Conservation (phyloP, 2,329 filamentous ascomycete genomes). For the Neofusicoccum sp. region DNA sequence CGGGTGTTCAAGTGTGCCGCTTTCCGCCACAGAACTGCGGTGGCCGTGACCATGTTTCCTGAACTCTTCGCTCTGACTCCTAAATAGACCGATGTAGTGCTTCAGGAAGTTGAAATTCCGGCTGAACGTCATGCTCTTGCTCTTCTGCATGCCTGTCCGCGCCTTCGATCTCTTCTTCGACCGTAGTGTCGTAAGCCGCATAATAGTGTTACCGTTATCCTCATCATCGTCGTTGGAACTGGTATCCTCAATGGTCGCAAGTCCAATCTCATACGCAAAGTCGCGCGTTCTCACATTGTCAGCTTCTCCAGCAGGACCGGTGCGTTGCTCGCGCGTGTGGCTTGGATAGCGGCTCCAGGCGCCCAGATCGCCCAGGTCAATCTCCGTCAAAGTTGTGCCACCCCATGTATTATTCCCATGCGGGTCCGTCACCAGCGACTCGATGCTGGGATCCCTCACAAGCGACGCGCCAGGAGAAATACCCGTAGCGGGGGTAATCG, state of each 20-base stretch:
- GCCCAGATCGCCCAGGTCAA: constrained; percentile 23
- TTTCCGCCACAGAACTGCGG: constrained; percentile 42
- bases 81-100: constrained; percentile 47
- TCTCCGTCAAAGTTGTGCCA: background rate
- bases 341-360: constrained; percentile 49
- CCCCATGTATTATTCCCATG: background rate
- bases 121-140: constrained; percentile 42
- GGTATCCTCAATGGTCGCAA: constrained; percentile 25
- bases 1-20: constrained; percentile 45
- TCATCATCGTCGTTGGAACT: constrained; percentile 28
- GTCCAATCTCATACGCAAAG: constrained; percentile 38
- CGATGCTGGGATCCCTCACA: background rate
- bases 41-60: constrained; percentile 43
- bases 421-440: background rate
- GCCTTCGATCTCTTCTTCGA: constrained; percentile 14
- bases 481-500: background rate
- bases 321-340: constrained; percentile 43
- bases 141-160: constrained; percentile 27
- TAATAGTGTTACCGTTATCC: constrained; percentile 13
- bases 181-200: background rate
- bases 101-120: constrained; percentile 40
- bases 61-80: constrained; percentile 38
- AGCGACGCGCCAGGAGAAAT: constrained; percentile 1
- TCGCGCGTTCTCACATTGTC: constrained; percentile 44
- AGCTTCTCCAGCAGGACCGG: constrained; percentile 36